Conservation (phyloP, 1,284 basidiomycete genomes). For the Rhizoctonia solani region DNA sequence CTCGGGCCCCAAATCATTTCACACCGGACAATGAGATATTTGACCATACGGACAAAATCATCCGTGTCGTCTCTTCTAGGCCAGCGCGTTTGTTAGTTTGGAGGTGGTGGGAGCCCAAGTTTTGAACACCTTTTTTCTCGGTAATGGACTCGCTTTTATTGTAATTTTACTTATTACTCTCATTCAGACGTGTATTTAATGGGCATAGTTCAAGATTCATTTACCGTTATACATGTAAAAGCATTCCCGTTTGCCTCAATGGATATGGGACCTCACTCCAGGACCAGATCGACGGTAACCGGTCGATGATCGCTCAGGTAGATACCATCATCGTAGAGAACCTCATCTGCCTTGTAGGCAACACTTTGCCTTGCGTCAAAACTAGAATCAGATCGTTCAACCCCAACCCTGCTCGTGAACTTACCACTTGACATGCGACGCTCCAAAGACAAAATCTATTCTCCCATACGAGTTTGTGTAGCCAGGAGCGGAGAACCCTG, state of each 20-base stretch:
- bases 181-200: no score
- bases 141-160: no score
- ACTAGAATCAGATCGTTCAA: background rate
- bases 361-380: conserved; percentile 46
- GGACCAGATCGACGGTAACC: conserved; percentile 51
- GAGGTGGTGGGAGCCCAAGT: conserved; percentile 23
- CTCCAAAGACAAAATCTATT: conserved; percentile 61
- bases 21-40: background rate
- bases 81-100: conserved; percentile 4
- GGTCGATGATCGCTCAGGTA: conserved; percentile 62
- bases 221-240: no score
- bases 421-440: conserved; percentile 55
- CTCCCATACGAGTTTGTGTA: conserved; percentile 50
- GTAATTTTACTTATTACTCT: no score
- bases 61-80: background rate
- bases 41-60: background rate
- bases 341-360: conserved; percentile 51
- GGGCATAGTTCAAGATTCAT: no score
- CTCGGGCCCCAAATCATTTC: conserved; percentile 1
- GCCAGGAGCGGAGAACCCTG: conserved; percentile 50
- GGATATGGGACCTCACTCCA: no score
- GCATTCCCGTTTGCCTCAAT: no score
- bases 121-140: background rate
- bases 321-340: conserved; percentile 58
- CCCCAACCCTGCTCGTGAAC: conserved; percentile 39